Base-by-base conservation (phyloP, 1,139 yeast species). In the Meyerozyma athensensis region DNA sequence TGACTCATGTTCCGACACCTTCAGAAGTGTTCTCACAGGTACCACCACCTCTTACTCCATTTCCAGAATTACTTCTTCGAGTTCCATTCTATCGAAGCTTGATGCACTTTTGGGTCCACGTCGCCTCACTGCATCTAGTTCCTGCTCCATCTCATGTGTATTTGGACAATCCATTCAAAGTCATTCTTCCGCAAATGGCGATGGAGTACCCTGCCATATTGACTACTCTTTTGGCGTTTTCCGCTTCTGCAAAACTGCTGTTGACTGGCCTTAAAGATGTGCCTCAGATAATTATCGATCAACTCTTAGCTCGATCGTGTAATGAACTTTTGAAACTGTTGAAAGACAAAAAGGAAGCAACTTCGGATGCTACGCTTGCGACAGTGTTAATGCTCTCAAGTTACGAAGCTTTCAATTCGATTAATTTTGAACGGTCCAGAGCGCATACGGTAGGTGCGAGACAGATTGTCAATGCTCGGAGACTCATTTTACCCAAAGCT, bases 371-470 rank as follows among this genome's bases (percentile, higher is more conserved):
- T n/a, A 77, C 90, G 0, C 59, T 84, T 34, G 83, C 87, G 0
- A 68, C 85, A 1, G 81, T 81, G 0, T 56, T 82, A 42, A 58
- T 81, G 44, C 60, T 84, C 17, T 71, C 82, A n/a, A 75, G 83
- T 31, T 80, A 77, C 51, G 83, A 81, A 47, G 72, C 77, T n/a
- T 65, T 77, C 38, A 61, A 69, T 22, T 68, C 72, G 9, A 64
- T 66, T 31, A 72, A 72, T 43, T 62, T 67, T 23, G 68, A 68
- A 30, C 69, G 70, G 38, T 86, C 86, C 73, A 67, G 81, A 47
- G 74, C 81, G 2, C 92, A 83, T 54, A 62, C 79, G 39, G 65
- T 72, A 35, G 92, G 90, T 0, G 90, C 90, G 0, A 63, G 81
- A 40, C 85, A 80, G 50, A 80, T 84, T 30, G 71, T 84, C 21